These are phyloP conservation scores for Erythrophleum fordii DNA, from an alignment of 306 rosid species.

Conservation along the genomic window DNA sequence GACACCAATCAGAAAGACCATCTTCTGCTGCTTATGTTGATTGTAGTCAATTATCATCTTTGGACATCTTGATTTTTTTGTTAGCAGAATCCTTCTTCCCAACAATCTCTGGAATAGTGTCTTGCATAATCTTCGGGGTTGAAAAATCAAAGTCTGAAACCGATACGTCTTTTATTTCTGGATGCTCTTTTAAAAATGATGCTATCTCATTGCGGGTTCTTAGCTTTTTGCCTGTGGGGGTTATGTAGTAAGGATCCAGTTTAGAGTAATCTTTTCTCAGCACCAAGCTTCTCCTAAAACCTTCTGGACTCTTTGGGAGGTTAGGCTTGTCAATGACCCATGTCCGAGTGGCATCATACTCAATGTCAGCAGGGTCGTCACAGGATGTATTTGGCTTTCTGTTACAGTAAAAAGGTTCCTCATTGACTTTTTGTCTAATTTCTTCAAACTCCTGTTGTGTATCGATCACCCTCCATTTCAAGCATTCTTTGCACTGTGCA, in stretches of 20 bases:
- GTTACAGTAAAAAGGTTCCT: conserved; percentile 72
- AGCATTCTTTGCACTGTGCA: conserved; percentile 72
- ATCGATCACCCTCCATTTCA: conserved; percentile 83
- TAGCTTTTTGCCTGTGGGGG: conserved; percentile 71
- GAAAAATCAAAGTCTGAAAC: conserved; percentile 63
- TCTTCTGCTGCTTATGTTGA: conserved; percentile 12
- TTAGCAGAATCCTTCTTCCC: conserved; percentile 48
- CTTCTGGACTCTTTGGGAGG: conserved; percentile 74
- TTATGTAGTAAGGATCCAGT: conserved; percentile 71
- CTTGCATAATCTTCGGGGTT: conserved; percentile 79
- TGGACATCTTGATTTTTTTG: conserved; percentile 48
- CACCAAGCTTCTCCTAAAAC: conserved; percentile 75
- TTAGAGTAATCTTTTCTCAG: conserved; percentile 81
- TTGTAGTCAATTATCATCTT: conserved; percentile 32
- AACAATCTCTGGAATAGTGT: conserved; percentile 63
- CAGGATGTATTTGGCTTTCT: conserved; percentile 59
- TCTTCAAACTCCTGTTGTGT: conserved; percentile 84
- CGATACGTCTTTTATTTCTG: conserved; percentile 47
- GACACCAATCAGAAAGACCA: conserved; percentile 5
- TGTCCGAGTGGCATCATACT: conserved; percentile 68
- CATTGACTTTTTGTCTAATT: conserved; percentile 53
- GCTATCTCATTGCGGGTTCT: conserved; percentile 78
- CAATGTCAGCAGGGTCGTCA: conserved; percentile 73
- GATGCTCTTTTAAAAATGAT: conserved; percentile 58
- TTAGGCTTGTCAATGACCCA: conserved; percentile 94